phyloP scores from a whole-genome alignment of 345 rosid genomes.

The Nephelium lappaceum region DNA sequence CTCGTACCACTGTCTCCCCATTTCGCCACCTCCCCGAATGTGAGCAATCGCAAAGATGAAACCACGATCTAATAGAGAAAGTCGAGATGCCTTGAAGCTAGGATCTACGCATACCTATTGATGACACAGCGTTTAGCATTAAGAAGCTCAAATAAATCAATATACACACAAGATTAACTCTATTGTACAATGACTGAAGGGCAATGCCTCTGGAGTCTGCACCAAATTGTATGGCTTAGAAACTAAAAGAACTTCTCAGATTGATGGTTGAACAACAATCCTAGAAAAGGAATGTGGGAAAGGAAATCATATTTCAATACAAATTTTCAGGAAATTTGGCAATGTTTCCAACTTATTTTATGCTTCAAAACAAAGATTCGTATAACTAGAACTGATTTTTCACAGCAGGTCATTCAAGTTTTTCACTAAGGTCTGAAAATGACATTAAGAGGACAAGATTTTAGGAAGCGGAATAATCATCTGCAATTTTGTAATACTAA shows the following conservation, averaged over 20 bases:
- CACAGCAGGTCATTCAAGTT: not conserved
- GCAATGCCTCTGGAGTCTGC: not conserved
- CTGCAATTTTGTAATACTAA: not conserved
- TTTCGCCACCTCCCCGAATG: constrained; percentile 96
- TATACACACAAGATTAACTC: not conserved
- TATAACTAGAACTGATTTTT: not conserved
- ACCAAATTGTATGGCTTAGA: not conserved
- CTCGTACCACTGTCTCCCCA: constrained; percentile 93
- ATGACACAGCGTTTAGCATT: constrained; percentile 15
- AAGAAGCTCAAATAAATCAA: constrained; percentile 1
- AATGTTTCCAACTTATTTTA: not conserved
- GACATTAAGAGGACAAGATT: not conserved
- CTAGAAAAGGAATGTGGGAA: not conserved
- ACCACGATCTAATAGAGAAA: constrained; percentile 91
- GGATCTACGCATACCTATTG: constrained; percentile 70
- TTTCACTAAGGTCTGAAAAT: not conserved
- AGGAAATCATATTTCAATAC: not conserved
- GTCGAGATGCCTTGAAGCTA: constrained; percentile 64
- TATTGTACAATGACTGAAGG: not conserved
- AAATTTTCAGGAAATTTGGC: not conserved
- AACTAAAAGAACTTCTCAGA: constrained; percentile 6
- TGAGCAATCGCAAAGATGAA: constrained; percentile 85
- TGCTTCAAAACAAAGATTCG: not conserved
- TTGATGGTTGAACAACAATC: not conserved
- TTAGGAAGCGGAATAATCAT: not conserved